Conservation (phyloP, 2,329 filamentous ascomycete genomes). For the Pseudogymnoascus sp. region DNA sequence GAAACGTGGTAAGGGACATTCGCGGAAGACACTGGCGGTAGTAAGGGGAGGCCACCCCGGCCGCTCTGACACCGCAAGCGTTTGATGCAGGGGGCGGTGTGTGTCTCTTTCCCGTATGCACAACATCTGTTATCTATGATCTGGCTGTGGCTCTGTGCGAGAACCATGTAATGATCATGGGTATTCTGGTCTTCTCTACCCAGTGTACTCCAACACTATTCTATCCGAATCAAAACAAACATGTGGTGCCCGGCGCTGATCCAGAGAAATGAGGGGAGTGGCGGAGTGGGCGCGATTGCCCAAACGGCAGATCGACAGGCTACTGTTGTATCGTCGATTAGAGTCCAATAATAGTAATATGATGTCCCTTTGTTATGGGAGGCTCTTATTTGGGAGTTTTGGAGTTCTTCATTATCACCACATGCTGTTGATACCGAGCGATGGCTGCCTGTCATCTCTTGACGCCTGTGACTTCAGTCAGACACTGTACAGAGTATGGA, state of each 20-base stretch:
- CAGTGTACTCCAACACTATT: neutral
- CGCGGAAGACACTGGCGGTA: neutral
- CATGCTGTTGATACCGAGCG: neutral
- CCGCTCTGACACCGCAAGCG: neutral
- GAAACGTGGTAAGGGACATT: conserved; percentile 3
- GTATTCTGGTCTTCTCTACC: neutral
- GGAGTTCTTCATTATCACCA: neutral
- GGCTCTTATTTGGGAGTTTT: neutral
- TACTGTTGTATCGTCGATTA: neutral
- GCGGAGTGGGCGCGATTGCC: neutral
- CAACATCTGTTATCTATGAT: neutral
- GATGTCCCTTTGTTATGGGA: neutral
- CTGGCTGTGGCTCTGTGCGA: neutral
- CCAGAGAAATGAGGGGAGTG: neutral
- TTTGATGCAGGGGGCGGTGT: conserved; percentile 2
- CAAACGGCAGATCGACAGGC: conserved; percentile 3
- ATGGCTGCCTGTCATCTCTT: neutral
- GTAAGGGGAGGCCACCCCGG: neutral
- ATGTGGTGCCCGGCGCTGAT: neutral
- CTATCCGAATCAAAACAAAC: conserved; percentile 4
- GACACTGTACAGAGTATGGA: neutral
- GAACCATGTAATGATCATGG: conserved; percentile 2
- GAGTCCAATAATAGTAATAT: conserved; percentile 2
- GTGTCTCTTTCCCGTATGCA: neutral
- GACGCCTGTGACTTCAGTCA: neutral